Evolutionary conservation across 2,329 filamentous ascomycete species (phyloP), one percentile per base, ranked within the genome.

Genomic region (Aureobasidium sp.): DNA sequence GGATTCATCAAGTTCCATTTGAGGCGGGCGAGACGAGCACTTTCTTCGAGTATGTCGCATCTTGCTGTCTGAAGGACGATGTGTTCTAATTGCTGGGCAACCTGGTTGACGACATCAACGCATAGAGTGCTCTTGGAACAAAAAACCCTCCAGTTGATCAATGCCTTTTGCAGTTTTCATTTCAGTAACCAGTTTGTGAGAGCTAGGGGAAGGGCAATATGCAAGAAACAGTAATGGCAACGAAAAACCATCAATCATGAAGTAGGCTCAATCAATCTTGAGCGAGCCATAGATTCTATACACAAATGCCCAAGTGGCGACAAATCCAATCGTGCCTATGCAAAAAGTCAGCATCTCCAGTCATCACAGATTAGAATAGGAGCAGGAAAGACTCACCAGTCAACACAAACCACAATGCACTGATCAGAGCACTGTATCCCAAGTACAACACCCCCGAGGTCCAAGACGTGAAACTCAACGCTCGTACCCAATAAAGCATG

Each of bases 231-330:
- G 27, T 21, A 34, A 25, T 32, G 13, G 37, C 25, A 9, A 9
- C 14, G 21, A 9, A 16, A 2, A 32, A 10, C 21, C 21, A 44
- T 44, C 39, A 1, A 13, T 9, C 27, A 32, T 11, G 5, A 11
- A 14, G 10, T 8, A 29, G 3, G 5, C 30, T 59, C 34, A 99
- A 73, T 99, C 94, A 66, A 99, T 91, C 81, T 99, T 99, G 78
- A 99, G 96, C n/a, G 92, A 97, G 29, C 85, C 80, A 75, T 99
- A 99, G 64, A 99, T 99, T 74, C 89, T 93, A 67, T 90, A 85
- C 59, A 96, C 88, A 73, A 99, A 99, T 72, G 88, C 83, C 90
- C 92, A 97, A 73, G 91, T 95, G 9, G 94, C 86, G 69, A 97
- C 91, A 79, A 94, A 97, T 61, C 94, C 94, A 72, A 99, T 97